Evolutionary conservation across 2,329 filamentous ascomycete genomes (phyloP).

Genomic region (Xylaria sp.): DNA sequence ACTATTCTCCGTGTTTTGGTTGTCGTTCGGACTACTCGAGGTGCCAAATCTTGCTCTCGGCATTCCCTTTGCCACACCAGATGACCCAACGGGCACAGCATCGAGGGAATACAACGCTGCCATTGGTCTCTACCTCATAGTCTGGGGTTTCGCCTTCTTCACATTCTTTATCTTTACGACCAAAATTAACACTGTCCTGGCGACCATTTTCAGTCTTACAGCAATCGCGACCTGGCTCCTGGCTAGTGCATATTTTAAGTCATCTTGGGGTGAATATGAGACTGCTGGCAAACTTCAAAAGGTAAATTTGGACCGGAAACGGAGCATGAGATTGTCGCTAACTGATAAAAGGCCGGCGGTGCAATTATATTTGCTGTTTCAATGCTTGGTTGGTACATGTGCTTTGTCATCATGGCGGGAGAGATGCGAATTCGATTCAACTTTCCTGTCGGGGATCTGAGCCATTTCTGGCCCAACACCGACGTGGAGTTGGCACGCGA

Average conservation of each 20-base stretch:
- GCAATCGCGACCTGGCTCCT: conserved; percentile 58
- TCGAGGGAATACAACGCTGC: conserved; percentile 60
- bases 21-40: conserved; percentile 63
- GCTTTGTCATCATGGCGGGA: conserved; percentile 62
- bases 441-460: conserved; percentile 62
- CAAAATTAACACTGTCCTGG: conserved; percentile 61
- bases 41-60: conserved; percentile 60
- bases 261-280: conserved; percentile 56
- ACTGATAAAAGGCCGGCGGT: conserved; percentile 49
- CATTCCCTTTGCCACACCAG: conserved; percentile 54
- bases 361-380: conserved; percentile 59
- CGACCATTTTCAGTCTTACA: conserved; percentile 60
- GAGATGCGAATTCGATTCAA: conserved; percentile 62
- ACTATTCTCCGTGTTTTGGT: conserved; percentile 61
- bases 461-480: conserved; percentile 58
- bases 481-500: conserved; percentile 47
- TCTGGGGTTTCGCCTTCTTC: conserved; percentile 63
- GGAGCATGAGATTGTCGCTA: not conserved
- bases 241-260: conserved; percentile 60
- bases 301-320: conserved; percentile 47
- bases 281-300: conserved; percentile 56
- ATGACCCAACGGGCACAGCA: conserved; percentile 56
- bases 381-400: conserved; percentile 62
- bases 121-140: conserved; percentile 60
- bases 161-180: conserved; percentile 63